Base-by-base conservation (phyloP, 164 flowering plant species). In the Houttuynia cordata region DNA sequence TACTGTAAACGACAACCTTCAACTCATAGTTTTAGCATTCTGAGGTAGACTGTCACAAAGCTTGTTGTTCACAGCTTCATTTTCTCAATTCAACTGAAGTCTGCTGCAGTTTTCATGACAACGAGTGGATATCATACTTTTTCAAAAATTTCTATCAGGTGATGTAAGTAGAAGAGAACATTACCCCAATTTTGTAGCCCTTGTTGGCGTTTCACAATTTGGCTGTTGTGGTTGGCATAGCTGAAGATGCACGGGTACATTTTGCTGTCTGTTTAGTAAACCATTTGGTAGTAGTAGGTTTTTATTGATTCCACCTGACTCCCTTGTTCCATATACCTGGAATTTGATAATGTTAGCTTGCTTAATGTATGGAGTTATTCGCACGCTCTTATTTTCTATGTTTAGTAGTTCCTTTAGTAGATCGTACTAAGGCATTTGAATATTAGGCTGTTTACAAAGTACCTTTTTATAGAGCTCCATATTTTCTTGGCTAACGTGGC, bases 171-270 rank as follows among this genome's bases (percentile, higher is more conserved):
- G 7, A 52, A 23, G 55, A 15, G 55, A 52, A n/a, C 24, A 52
- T 70, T 81, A 86, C 94, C 85, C 80, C 57, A 81, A 61, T 58
- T 77, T 74, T 67, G 71, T 72, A 58, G 78, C 67, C 64, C 53
- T 68, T 64, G 76, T 39, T 68, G 82, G 70, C 58, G 70, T 62
- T 39, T 74, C 78, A 59, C 71, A 62, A 69, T 74, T 78, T 60
- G 74, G 79, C 61, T 77, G 85, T 47, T 79, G 78, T 56, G 91
- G 94, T 72, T 76, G 97, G 76, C 92, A 74, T 47, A 87, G 87
- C 63, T 85, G 90, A 69, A 87, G 94, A 70, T 77, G 75, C 37
- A 84, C 60, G 22, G 88, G 81, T 42, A 57, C 72, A 50, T 70
- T 69, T 6, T 64, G 58, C 30, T 80, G 83, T 60, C 67, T 74